Conservation (phyloP, 306 rosid species). For the Pachyrhizus erosus region DNA sequence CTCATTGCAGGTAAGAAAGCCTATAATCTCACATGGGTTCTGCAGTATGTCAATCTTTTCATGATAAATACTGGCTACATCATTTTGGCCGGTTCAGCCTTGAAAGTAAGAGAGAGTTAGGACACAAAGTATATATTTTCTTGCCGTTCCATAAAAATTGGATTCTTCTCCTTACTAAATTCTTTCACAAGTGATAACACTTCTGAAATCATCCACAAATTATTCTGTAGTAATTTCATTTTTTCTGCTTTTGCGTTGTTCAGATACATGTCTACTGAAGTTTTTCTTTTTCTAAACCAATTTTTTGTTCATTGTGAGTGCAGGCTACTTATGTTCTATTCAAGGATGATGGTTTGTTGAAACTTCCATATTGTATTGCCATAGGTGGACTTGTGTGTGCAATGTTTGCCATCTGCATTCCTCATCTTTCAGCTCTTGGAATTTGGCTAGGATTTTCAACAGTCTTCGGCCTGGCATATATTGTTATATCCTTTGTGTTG, state of each 20-base stretch:
- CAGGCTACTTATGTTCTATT: slow-evolving; percentile 84
- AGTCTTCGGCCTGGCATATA: slow-evolving; percentile 67
- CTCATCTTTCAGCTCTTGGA: slow-evolving; percentile 92
- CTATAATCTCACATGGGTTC: slow-evolving; percentile 79
- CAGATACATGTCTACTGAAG: neutral
- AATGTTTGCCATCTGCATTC: slow-evolving; percentile 79
- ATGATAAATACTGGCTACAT: slow-evolving; percentile 91
- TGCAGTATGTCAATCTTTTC: slow-evolving; percentile 92
- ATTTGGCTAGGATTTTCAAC: slow-evolving; percentile 91
- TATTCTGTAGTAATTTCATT: neutral
- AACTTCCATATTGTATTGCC: slow-evolving; percentile 82
- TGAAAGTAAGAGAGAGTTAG: slow-evolving; percentile 64
- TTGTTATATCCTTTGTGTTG: slow-evolving; percentile 57
- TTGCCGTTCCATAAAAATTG: neutral
- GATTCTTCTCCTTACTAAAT: neutral
- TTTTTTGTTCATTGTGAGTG: slow-evolving; percentile 3
- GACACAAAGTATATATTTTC: neutral
- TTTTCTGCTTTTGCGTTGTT: neutral
- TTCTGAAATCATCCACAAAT: neutral
- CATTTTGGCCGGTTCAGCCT: slow-evolving; percentile 93
- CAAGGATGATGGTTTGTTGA: slow-evolving; percentile 63
- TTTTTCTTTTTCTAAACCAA: neutral
- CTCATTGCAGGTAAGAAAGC: slow-evolving; percentile 72
- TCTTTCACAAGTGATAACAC: neutral
- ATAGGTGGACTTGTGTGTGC: slow-evolving; percentile 78